These are phyloP conservation scores for Saccharomycopsis amapae DNA, from an alignment of 805 yeast species.

Conservation along the genomic window DNA sequence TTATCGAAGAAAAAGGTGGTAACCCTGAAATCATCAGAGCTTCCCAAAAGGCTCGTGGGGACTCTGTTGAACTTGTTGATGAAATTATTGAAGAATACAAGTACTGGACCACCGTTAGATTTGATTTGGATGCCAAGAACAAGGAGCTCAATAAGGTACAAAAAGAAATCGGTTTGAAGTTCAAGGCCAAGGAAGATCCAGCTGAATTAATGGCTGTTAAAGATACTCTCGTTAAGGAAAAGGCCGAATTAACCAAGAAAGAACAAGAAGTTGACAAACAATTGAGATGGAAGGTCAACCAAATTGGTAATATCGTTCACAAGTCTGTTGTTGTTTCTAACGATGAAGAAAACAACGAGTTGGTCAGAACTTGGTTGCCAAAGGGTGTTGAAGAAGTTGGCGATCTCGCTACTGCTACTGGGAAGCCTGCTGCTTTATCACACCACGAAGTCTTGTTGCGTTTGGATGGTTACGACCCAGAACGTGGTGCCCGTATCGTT, in stretches of 20 bases:
- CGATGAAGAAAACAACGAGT: conserved; percentile 86
- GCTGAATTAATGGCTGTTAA: conserved; percentile 73
- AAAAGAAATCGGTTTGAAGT: conserved; percentile 87
- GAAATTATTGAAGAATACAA: conserved; percentile 89
- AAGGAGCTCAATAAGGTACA: conserved; percentile 83
- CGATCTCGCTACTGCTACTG: conserved; percentile 68
- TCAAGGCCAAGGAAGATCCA: conserved; percentile 94
- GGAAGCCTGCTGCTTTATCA: conserved; percentile 69
- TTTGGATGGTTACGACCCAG: conserved; percentile 97
- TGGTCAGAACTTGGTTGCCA: conserved; percentile 85
- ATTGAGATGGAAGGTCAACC: conserved; percentile 75
- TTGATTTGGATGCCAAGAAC: conserved; percentile 85
- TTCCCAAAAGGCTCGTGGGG: conserved; percentile 94
- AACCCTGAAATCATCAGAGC: conserved; percentile 80
- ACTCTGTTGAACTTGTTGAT: conserved; percentile 88
- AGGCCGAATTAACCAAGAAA: conserved; percentile 52
- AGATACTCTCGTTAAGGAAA: conserved; percentile 63
- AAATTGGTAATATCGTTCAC: conserved; percentile 91
- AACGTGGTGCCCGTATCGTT: conserved; percentile 94
- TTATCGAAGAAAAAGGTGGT: conserved; percentile 95
- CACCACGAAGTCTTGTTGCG: conserved; percentile 94
- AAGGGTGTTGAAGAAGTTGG: conserved; percentile 54
- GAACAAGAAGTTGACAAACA: conserved; percentile 78
- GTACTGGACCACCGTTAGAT: conserved; percentile 85
- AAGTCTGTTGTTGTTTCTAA: conserved; percentile 80